These are phyloP conservation scores for Garcia nutans DNA, from an alignment of 345 rosid species.

Conservation along the genomic window DNA sequence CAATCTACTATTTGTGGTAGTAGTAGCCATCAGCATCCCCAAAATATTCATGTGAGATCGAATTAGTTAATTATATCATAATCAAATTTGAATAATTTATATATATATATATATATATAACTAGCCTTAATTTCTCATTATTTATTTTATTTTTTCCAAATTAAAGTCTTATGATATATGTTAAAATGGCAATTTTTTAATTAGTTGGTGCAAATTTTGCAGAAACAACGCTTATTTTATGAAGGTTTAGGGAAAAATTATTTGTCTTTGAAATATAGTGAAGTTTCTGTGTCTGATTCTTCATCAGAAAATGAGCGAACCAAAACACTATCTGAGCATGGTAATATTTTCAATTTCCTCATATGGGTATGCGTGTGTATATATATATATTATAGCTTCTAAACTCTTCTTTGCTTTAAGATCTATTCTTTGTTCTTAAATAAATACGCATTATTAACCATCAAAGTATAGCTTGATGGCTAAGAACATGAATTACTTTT, in stretches of 20 bases:
- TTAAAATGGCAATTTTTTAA: neutral
- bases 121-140: neutral
- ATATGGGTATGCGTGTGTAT: too few species aligned
- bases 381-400: too few species aligned
- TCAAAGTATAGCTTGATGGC: too few species aligned
- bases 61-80: too few species aligned
- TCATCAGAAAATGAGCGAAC: neutral
- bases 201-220: neutral
- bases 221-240: conserved; percentile 1
- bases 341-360: neutral
- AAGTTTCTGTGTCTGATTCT: neutral
- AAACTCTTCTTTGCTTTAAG: too few species aligned
- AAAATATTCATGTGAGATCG: conserved; percentile 4
- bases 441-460: too few species aligned
- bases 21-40: neutral
- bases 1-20: neutral
- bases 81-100: neutral
- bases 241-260: neutral
- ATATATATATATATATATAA: too few species aligned
- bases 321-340: neutral
- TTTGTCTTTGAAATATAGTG: neutral
- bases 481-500: too few species aligned
- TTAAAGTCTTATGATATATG: neutral
- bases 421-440: too few species aligned
- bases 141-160: too few species aligned